These are phyloP conservation scores for Aspergillaceae sp. DNA, from an alignment of 2,329 filamentous ascomycete genomes.

Conservation along the genomic window DNA sequence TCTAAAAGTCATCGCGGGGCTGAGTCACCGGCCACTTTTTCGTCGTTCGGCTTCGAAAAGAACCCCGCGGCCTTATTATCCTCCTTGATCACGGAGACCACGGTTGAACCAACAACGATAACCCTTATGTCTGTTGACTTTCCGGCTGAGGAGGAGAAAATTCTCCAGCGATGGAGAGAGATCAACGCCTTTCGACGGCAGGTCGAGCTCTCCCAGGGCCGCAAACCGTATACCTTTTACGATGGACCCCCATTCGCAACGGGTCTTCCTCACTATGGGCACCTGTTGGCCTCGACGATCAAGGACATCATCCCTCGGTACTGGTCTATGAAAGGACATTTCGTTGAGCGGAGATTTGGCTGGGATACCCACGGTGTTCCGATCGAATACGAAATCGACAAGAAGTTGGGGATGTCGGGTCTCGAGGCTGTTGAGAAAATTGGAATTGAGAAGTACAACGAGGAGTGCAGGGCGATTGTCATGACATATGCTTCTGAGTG, in stretches of 20 bases:
- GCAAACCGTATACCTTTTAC: constrained; percentile 88
- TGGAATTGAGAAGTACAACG: constrained; percentile 83
- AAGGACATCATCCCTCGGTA: constrained; percentile 96
- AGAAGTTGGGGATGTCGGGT: constrained; percentile 82
- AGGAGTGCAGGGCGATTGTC: constrained; percentile 82
- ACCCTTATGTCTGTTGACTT: constrained; percentile 77
- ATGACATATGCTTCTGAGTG: constrained; percentile 85
- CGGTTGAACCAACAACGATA: constrained; percentile 12
- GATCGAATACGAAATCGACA: constrained; percentile 96
- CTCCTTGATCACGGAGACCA: constrained; percentile 10
- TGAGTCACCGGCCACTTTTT: constrained; percentile 13
- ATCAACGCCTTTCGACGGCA: constrained; percentile 86
- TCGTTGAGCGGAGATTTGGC: constrained; percentile 85
- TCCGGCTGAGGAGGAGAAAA: constrained; percentile 77
- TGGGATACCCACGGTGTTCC: constrained; percentile 95
- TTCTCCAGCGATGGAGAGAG: constrained; percentile 80
- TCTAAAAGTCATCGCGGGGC: constrained; percentile 11
- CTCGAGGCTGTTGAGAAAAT: constrained; percentile 79
- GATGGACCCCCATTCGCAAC: constrained; percentile 77
- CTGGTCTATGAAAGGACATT: constrained; percentile 93
- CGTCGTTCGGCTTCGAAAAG: constrained; percentile 3
- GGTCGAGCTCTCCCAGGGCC: constrained; percentile 74
- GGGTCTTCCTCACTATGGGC: constrained; percentile 60
- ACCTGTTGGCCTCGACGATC: constrained; percentile 84
- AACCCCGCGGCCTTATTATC: constrained; percentile 16